These are phyloP conservation scores for Acacia acuminata DNA, from an alignment of 306 rosid genomes.

Conservation along the genomic window DNA sequence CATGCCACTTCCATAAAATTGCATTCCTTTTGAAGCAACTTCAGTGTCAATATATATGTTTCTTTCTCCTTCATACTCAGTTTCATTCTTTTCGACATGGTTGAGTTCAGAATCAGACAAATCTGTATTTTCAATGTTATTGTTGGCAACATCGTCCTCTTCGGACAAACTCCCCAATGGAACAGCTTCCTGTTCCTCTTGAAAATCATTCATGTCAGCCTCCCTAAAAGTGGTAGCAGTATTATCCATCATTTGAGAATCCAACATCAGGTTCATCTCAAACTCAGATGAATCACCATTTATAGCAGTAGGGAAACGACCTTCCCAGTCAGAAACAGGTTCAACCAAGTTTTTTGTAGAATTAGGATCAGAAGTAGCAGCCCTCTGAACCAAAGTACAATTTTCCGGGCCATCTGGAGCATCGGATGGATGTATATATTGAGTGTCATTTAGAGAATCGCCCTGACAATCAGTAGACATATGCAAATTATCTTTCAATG, in stretches of 20 bases:
- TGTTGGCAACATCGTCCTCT: slow-evolving; percentile 28
- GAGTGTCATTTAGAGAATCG: slow-evolving; percentile 24
- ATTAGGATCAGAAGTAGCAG: slow-evolving; percentile 30
- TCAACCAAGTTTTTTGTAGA: slow-evolving; percentile 38
- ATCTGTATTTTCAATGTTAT: slow-evolving; percentile 30
- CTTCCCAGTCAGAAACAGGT: slow-evolving; percentile 39
- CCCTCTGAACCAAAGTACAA: slow-evolving; percentile 34
- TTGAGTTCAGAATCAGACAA: slow-evolving; percentile 37
- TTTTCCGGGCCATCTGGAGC: slow-evolving; percentile 29
- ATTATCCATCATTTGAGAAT: slow-evolving; percentile 29
- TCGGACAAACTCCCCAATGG: slow-evolving; percentile 34
- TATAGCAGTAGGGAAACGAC: slow-evolving; percentile 1
- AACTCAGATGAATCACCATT: slow-evolving; percentile 31
- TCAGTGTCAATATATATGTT: slow-evolving; percentile 28
- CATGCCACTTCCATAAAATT: slow-evolving; percentile 38
- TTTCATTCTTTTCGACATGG: slow-evolving; percentile 37
- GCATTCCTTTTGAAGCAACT: slow-evolving; percentile 41
- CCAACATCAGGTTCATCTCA: slow-evolving; percentile 21
- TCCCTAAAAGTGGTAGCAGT: slow-evolving; percentile 20
- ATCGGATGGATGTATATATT: slow-evolving; percentile 30
- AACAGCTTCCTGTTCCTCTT: slow-evolving; percentile 45
- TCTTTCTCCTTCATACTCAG: slow-evolving; percentile 24
- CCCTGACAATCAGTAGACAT: slow-evolving; percentile 31
- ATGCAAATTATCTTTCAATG: slow-evolving; percentile 27
- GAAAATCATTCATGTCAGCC: slow-evolving; percentile 38